These are phyloP conservation scores for Mycena vulgaris DNA, from an alignment of 768 basidiomycete genomes.

Conservation along the genomic window DNA sequence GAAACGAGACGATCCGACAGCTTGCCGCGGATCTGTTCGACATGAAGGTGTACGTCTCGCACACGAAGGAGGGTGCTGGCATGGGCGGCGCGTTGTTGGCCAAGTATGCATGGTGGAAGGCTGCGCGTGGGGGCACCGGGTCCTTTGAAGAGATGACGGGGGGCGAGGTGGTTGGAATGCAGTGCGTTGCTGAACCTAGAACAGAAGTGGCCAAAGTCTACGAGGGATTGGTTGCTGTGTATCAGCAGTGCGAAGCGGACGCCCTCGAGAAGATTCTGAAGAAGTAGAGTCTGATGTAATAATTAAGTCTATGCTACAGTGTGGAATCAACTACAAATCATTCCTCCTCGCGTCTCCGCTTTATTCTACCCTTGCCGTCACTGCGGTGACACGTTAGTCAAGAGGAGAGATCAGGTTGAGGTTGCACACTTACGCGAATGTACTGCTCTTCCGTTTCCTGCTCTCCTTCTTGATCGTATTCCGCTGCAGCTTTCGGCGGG, in stretches of 20 bases:
- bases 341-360: slow-evolving; percentile 60
- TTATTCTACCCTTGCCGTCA: slow-evolving; percentile 65
- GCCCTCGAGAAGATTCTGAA: slow-evolving; percentile 58
- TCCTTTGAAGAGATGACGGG: slow-evolving; percentile 78
- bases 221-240: slow-evolving; percentile 65
- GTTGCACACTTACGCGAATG: slow-evolving; percentile 69
- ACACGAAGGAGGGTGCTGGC: slow-evolving; percentile 78
- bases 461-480: slow-evolving; percentile 88
- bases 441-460: slow-evolving; percentile 80
- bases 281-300: slow-evolving; percentile 13
- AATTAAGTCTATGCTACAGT: slow-evolving; percentile 18
- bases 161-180: slow-evolving; percentile 66
- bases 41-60: slow-evolving; percentile 80
- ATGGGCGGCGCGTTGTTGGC: slow-evolving; percentile 82
- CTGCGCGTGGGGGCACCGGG: slow-evolving; percentile 56
- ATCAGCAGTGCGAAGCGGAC: slow-evolving; percentile 70
- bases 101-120: slow-evolving; percentile 79
- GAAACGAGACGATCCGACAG: slow-evolving; percentile 80
- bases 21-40: slow-evolving; percentile 85
- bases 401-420: not conserved
- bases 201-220: slow-evolving; percentile 64
- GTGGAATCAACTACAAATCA: not conserved
- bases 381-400: slow-evolving; percentile 45
- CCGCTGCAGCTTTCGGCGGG: slow-evolving; percentile 79
- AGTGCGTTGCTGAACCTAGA: slow-evolving; percentile 74